phyloP scores from a whole-genome alignment of 75 land plant species.

The Pinus taeda region DNA sequence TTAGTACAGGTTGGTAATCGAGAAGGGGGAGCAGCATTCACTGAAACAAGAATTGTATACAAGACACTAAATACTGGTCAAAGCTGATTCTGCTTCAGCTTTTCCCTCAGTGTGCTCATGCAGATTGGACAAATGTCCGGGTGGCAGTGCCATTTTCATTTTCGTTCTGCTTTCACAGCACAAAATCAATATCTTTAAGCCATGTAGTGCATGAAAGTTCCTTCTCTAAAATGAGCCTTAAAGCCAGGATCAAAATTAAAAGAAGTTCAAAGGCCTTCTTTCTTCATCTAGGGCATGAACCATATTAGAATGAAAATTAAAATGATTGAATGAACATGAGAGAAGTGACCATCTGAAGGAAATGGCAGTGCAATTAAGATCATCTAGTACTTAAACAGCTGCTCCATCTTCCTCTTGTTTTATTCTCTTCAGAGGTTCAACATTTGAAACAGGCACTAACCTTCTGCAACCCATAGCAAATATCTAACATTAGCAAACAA shows the following conservation, averaged over 20 bases:
- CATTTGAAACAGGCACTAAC: constrained; percentile 1
- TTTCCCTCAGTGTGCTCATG: not conserved
- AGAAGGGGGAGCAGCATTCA: not conserved
- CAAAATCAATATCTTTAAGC: not conserved
- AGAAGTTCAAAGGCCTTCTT: not conserved
- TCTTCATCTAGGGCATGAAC: not conserved
- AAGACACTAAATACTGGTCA: not conserved
- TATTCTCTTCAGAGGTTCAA: not conserved
- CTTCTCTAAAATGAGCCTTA: not conserved
- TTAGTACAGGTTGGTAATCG: not conserved
- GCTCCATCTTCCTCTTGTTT: constrained; percentile 1
- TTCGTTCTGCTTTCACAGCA: not conserved
- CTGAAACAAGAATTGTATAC: not conserved
- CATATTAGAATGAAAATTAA: not conserved
- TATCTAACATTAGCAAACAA: not conserved
- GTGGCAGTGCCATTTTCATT: not conserved
- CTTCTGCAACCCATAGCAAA: not conserved
- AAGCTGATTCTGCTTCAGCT: not conserved
- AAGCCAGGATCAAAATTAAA: not conserved
- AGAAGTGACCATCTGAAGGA: not conserved
- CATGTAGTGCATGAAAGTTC: not conserved
- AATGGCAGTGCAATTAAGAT: not conserved
- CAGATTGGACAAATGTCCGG: not conserved
- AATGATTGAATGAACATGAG: not conserved
- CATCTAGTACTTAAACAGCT: not conserved